Percentiles rank a stretch among this genome's conserved stretches.
Conservation (phyloP, 2,329 filamentous ascomycete genomes). For the Pseudopyricularia javanii region DNA sequence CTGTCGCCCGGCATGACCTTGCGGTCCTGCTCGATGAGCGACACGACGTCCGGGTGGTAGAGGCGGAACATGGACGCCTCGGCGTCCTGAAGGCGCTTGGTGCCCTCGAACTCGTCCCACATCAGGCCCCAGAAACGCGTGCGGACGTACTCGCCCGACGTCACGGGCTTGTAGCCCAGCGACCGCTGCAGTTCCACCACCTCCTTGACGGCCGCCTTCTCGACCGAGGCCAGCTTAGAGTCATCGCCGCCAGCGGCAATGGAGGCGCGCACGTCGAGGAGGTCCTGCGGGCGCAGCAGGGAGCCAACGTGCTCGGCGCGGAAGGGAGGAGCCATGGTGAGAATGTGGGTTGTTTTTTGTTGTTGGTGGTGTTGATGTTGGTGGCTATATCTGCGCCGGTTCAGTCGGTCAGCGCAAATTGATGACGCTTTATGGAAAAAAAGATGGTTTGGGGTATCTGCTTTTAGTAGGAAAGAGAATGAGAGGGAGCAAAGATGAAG, state of each 20-base stretch:
- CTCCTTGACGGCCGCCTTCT: conserved; percentile 53
- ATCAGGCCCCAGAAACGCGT: conserved; percentile 39
- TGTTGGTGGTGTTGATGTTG: neutral
- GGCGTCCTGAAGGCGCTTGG: conserved; percentile 33
- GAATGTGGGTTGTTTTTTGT: neutral
- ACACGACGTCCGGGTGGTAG: conserved; percentile 42
- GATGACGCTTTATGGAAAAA: neutral
- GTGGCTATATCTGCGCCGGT: neutral
- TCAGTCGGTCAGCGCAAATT: neutral
- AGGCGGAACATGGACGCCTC: conserved; percentile 38
- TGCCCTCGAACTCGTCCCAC: conserved; percentile 41
- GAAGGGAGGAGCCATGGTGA: conserved; percentile 18
- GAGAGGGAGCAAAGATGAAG: neutral
- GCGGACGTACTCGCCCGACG: conserved; percentile 57
- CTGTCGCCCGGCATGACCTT: conserved; percentile 44
- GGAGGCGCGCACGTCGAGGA: conserved; percentile 36
- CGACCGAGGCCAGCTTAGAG: conserved; percentile 41
- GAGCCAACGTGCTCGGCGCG: conserved; percentile 23
- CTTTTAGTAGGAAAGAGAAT: neutral
- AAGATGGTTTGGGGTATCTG: neutral
- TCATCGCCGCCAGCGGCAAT: conserved; percentile 43
- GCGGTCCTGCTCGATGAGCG: conserved; percentile 36
- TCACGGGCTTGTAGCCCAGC: conserved; percentile 53
- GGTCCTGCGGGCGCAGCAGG: conserved; percentile 18
- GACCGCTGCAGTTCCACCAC: conserved; percentile 58